phyloP scores from a whole-genome alignment of 2,329 filamentous ascomycete species.

The Exophiala xenobiotica region DNA sequence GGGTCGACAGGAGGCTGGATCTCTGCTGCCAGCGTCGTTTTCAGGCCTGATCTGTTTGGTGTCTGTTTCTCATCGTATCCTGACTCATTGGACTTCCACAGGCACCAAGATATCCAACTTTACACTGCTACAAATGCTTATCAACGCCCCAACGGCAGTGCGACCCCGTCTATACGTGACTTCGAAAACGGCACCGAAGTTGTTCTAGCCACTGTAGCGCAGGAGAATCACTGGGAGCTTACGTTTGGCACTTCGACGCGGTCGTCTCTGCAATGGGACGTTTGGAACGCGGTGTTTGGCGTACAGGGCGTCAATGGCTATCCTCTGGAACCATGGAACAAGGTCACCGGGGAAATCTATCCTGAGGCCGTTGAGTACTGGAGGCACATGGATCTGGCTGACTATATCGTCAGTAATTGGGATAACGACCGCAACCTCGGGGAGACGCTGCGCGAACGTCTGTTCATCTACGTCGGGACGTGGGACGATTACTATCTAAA shows the following conservation, averaged over 20 bases:
- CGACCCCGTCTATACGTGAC: slow-evolving; percentile 15
- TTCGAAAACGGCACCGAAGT: slow-evolving; percentile 12
- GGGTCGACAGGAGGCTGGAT: slow-evolving; percentile 18
- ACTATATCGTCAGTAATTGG: slow-evolving; percentile 17
- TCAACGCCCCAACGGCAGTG: slow-evolving; percentile 7
- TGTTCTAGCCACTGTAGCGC: slow-evolving; percentile 10
- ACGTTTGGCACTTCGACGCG: slow-evolving; percentile 15
- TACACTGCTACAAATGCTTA: slow-evolving; percentile 17
- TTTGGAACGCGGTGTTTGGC: slow-evolving; percentile 20
- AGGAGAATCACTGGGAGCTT: slow-evolving; percentile 22
- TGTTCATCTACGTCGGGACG: slow-evolving; percentile 18
- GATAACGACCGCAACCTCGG: slow-evolving; percentile 18
- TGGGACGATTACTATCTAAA: slow-evolving; percentile 22
- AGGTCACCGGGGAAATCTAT: slow-evolving; percentile 21
- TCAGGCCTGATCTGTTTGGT: slow-evolving; percentile 17
- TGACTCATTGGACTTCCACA: slow-evolving; percentile 17
- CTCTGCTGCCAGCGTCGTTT: slow-evolving; percentile 13
- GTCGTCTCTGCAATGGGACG: slow-evolving; percentile 18
- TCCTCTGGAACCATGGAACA: slow-evolving; percentile 20
- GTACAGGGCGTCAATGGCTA: slow-evolving; percentile 16
- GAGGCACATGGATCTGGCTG: slow-evolving; percentile 15
- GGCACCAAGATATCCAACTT: slow-evolving; percentile 17
- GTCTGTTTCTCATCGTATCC: slow-evolving; percentile 17
- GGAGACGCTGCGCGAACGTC: not conserved
- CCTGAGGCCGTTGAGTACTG: slow-evolving; percentile 19